Evolutionary conservation across 768 basidiomycete genomes (phyloP).

Genomic region (Punctularia strigosozonata): DNA sequence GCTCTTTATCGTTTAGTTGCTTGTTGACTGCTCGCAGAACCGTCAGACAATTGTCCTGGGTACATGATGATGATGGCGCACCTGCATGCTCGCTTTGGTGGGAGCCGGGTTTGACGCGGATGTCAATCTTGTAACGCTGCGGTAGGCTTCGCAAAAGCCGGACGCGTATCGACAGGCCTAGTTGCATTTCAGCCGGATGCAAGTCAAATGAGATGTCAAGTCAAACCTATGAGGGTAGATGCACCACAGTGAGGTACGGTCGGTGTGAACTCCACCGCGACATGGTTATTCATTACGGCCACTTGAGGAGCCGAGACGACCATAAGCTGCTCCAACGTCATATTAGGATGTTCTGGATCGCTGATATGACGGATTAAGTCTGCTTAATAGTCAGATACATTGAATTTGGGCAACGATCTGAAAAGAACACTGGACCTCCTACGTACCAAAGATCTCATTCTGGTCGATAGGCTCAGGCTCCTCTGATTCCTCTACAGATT

Average conservation of each 20-base stretch:
- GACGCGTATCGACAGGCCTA: constrained; percentile 96
- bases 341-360: constrained; percentile 90
- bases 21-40: constrained; percentile 71
- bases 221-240: constrained; percentile 88
- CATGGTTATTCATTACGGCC: constrained; percentile 42
- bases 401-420: neutral
- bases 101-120: constrained; percentile 84
- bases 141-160: constrained; percentile 83
- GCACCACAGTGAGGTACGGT: constrained; percentile 97
- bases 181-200: neutral
- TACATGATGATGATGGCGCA: constrained; percentile 21
- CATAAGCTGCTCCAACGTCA: constrained; percentile 84
- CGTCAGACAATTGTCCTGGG: neutral
- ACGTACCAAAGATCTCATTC: constrained; percentile 83
- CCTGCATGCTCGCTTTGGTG: constrained; percentile 92
- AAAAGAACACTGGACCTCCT: too few relatives aligned
- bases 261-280: constrained; percentile 90
- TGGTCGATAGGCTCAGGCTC: constrained; percentile 69
- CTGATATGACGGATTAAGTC: constrained; percentile 87
- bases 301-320: constrained; percentile 92
- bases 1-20: constrained; percentile 97
- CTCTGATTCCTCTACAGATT: constrained; percentile 25
- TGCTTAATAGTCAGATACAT: constrained; percentile 19
- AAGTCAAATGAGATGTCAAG: constrained; percentile 1
- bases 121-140: constrained; percentile 88